Evolutionary conservation across 257 asterid species (phyloP).

Genomic region (Prunella vulgaris): DNA sequence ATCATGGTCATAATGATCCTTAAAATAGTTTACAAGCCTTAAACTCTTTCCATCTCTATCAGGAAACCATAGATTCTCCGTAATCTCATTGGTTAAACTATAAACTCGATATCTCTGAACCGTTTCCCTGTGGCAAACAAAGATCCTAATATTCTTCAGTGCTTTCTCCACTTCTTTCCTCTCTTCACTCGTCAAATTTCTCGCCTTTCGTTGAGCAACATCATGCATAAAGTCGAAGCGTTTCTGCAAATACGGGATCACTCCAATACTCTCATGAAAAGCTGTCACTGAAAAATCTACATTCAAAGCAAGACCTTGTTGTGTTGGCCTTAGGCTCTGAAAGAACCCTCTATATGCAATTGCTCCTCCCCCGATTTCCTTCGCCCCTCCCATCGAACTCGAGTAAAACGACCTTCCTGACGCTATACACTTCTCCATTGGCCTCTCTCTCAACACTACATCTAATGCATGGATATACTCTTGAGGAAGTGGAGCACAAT

Average conservation of each 20-base stretch:
- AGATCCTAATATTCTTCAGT: slow-evolving; percentile 71
- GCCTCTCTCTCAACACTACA: slow-evolving; percentile 68
- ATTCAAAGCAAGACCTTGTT: slow-evolving; percentile 89
- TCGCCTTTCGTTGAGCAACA: slow-evolving; percentile 35
- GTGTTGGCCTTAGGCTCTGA: slow-evolving; percentile 90
- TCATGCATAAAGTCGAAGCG: slow-evolving; percentile 60
- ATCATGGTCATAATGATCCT: slow-evolving; percentile 80
- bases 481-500: slow-evolving; percentile 65
- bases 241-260: slow-evolving; percentile 69
- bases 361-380: slow-evolving; percentile 92
- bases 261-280: slow-evolving; percentile 89
- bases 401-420: slow-evolving; percentile 76
- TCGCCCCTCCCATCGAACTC: slow-evolving; percentile 58
- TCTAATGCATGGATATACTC: slow-evolving; percentile 95
- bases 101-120: slow-evolving; percentile 72
- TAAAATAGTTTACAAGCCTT: slow-evolving; percentile 60
- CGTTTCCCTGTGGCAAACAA: slow-evolving; percentile 83
- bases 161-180: slow-evolving; percentile 70
- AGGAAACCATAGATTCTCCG: slow-evolving; percentile 63
- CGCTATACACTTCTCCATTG: slow-evolving; percentile 56
- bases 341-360: slow-evolving; percentile 81
- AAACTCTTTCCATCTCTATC: slow-evolving; percentile 70
- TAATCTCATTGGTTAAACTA: slow-evolving; percentile 62
- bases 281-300: slow-evolving; percentile 93
- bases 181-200: slow-evolving; percentile 49